A percentile compares a stretch with the other conserved stretches of the same genome.
phyloP scores from a whole-genome alignment of 441 rosid genomes.

The Syzygium malaccense region DNA sequence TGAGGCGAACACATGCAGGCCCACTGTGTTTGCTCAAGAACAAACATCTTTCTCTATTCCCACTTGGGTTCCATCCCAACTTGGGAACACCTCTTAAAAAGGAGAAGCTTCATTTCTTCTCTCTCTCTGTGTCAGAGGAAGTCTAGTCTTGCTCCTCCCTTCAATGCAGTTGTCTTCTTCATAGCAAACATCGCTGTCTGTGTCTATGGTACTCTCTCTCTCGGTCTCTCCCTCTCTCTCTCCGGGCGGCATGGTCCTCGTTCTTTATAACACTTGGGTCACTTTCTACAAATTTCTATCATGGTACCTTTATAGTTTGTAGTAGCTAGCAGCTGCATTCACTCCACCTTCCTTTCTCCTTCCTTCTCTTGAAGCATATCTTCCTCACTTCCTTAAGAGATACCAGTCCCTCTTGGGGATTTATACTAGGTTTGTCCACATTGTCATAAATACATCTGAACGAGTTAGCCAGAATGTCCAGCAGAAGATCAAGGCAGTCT shows the following conservation, averaged over 20 bases:
- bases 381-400: not conserved
- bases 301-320: not conserved
- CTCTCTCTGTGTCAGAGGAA: not conserved
- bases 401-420: not conserved
- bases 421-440: not conserved
- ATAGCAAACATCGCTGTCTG: not conserved
- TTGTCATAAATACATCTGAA: not conserved
- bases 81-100: not conserved
- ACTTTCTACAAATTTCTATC: not conserved
- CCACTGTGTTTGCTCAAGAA: not conserved
- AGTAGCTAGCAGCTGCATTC: not conserved
- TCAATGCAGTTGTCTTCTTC: not conserved
- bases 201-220: not conserved
- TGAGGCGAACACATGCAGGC: not conserved
- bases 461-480: not conserved
- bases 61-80: not conserved
- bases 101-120: not conserved
- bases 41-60: not conserved
- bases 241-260: not conserved
- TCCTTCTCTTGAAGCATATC: not conserved
- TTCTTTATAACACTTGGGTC: not conserved
- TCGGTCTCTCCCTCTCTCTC: not conserved
- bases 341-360: not conserved
- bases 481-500: not conserved
- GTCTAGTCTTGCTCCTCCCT: not conserved